Conservation (phyloP, 495 filamentous ascomycete genomes). For the Rusavskia elegans region DNA sequence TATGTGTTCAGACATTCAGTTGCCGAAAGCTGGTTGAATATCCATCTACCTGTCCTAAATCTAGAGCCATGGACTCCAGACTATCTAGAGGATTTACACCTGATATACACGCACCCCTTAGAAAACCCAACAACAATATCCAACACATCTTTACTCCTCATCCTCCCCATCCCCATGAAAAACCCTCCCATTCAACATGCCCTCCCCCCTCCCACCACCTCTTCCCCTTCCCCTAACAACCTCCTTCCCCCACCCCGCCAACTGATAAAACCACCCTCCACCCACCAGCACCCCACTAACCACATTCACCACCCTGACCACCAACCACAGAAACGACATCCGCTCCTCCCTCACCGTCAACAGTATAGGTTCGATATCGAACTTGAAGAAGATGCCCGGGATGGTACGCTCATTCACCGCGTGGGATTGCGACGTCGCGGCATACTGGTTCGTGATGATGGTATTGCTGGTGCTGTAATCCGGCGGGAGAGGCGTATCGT, state of each 20-base stretch:
- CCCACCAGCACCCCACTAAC: conserved; percentile 46
- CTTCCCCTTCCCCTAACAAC: conserved; percentile 22
- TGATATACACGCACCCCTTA: too few relatives aligned
- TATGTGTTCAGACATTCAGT: too few relatives aligned
- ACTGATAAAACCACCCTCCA: conserved; percentile 47
- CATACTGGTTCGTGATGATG: conserved; percentile 94
- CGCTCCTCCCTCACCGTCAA: conserved; percentile 73
- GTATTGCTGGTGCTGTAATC: conserved; percentile 26
- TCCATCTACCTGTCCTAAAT: too few relatives aligned
- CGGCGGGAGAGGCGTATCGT: conserved; percentile 33
- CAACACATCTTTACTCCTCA: too few relatives aligned
- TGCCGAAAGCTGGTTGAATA: too few relatives aligned
- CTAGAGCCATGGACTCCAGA: too few relatives aligned
- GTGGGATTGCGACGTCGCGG: conserved; percentile 71
- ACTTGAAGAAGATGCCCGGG: conserved; percentile 97
- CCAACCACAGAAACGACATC: conserved; percentile 51
- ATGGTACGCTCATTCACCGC: conserved; percentile 51
- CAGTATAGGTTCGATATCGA: conserved; percentile 93
- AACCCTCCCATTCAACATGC: conserved; percentile 39
- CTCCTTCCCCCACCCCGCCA: conserved; percentile 36
- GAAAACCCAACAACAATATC: too few relatives aligned
- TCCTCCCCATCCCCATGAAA: conserved; percentile 9
- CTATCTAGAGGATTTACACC: too few relatives aligned
- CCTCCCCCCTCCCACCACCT: conserved; percentile 36
- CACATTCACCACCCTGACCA: conserved; percentile 61